Evolutionary conservation across 2,329 filamentous ascomycete genomes (phyloP).

Genomic region (Samsoniella hepiali): DNA sequence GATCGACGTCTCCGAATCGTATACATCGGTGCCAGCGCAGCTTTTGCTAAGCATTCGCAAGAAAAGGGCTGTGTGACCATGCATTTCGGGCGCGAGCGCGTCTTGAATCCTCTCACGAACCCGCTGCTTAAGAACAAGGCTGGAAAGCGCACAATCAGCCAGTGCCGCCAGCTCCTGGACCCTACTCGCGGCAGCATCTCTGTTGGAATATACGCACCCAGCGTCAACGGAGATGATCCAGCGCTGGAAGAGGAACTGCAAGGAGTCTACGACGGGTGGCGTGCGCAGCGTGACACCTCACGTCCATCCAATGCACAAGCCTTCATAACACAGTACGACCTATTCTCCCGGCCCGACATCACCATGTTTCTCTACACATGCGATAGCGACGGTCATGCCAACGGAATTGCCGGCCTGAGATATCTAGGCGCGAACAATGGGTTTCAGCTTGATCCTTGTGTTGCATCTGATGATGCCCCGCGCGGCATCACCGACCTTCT

Average conservation of each 20-base stretch:
- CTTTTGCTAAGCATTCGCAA: conserved; percentile 19
- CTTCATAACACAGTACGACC: conserved; percentile 24
- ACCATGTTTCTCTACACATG: conserved; percentile 22
- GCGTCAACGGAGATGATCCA: conserved; percentile 17
- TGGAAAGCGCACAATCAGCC: conserved; percentile 24
- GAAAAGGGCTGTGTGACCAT: conserved; percentile 21
- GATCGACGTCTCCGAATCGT: conserved; percentile 19
- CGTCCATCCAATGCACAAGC: conserved; percentile 19
- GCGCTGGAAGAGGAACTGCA: conserved; percentile 22
- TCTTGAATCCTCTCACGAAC: conserved; percentile 23
- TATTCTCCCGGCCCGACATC: conserved; percentile 22
- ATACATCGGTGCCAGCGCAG: conserved; percentile 23
- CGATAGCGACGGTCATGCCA: conserved; percentile 19
- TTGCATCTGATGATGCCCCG: conserved; percentile 26
- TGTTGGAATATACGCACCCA: conserved; percentile 15
- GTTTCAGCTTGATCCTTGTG: conserved; percentile 25
- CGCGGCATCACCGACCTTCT: conserved; percentile 26
- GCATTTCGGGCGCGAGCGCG: conserved; percentile 23
- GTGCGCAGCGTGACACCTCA: conserved; percentile 19
- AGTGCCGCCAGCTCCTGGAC: conserved; percentile 24
- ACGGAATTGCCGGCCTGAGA: conserved; percentile 23
- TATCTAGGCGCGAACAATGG: conserved; percentile 23
- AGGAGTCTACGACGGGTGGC: conserved; percentile 23
- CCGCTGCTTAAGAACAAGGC: conserved; percentile 21
- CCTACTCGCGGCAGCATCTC: conserved; percentile 20